Base-by-base conservation (phyloP, 2,329 filamentous ascomycete genomes). In the Paracoccidioides brasiliensis region DNA sequence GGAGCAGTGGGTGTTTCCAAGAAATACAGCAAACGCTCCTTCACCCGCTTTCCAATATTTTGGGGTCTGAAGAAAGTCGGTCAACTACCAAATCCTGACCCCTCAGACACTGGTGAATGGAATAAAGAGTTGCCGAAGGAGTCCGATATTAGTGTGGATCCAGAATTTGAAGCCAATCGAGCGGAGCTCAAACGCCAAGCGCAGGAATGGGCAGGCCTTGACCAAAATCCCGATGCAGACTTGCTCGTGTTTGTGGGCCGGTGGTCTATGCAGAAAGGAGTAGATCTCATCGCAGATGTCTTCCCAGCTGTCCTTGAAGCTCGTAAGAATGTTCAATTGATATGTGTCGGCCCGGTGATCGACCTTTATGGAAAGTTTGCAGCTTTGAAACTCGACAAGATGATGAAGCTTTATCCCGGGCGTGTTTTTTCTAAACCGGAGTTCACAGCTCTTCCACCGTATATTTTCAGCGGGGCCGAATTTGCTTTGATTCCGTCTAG, bases 301-400 rank as follows among this genome's bases (percentile, higher is more conserved):
- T 82, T 85, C 67, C 81, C 82, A 22, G 75, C 76, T 35, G 74
- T 85, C 35, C 72, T 85, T 3, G 81, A 85, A 62, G 73, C 79
- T 56, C 74, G 82, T 58, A 74, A 76, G 2, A 78, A 81, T 58
- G 77, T 78, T 0, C 82, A 85, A 62, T 71, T 85, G 7, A 80
- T 85, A 46, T 80, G 77, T 59, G 69, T 85, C 44, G 82, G 82
- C 5, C 82, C 82, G 0, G 78, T 83, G 15, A 85, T 85, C 61
- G 82, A 85, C 69, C 71, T 85, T 1, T 83, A 85, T 64, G 82
- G 82, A 44, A 83, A 81, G 61, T 85, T 85, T 59, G 82, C 82
- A 6, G 82, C 82, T 0, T 67, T 84, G 37, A 85, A 85, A 69
- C 71, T 85, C 22, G 76, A 78, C 52, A 76, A 76, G 57, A 78